Evolutionary conservation across 1,284 basidiomycete species (phyloP), one percentile per base, ranked within the genome.

Genomic region (Rhodotorula sp.): DNA sequence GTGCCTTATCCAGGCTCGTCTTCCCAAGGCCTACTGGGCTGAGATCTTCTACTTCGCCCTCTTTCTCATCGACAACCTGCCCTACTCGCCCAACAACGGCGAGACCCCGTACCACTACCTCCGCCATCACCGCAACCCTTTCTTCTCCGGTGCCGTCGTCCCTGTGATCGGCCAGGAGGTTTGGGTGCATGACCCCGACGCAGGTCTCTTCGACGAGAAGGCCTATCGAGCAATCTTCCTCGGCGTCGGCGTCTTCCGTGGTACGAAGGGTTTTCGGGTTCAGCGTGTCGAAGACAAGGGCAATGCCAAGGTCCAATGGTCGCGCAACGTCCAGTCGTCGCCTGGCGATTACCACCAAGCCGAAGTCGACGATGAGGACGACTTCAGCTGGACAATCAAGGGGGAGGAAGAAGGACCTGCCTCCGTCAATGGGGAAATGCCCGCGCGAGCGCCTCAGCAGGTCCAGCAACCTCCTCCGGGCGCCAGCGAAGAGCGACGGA

Each of bases 1-100:
- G 2, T 76, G 82, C 68, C 71, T 81, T 0, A 53, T 77, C 24
- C 65, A 71, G 24, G 45, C 78, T 0, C 62, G 71, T 12, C 72
- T 83, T 6, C 79, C 78, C 14, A 69, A 60, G 49, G 70, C 49
- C 46, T 78, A 81, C 18, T 82, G 81, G 82, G 78, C 75, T 1
- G 79, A 83, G 62, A 79, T 79, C 1, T 64, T 78, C 30, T 46
- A 26, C 29, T 54, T 42, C n/a, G 63, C 63, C 18, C 44, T 49
- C 45, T 56, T 64, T 46, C 18, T 58, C 30, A 29, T 64, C 55
- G 49, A 64, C 46, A 17, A 33, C 46, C 30, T 49, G 22, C 63
- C 63, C 24, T 64, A 29, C 30, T 30, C 46, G 12, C 45, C 62
- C n/a, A 44, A 46, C 55, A 48, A 46, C 44, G 37, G 54, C 22